Evolutionary conservation across 176 grass and related monocot genomes (phyloP), one percentile per base, ranked within the genome.

Genomic region (Avena atlantica): DNA sequence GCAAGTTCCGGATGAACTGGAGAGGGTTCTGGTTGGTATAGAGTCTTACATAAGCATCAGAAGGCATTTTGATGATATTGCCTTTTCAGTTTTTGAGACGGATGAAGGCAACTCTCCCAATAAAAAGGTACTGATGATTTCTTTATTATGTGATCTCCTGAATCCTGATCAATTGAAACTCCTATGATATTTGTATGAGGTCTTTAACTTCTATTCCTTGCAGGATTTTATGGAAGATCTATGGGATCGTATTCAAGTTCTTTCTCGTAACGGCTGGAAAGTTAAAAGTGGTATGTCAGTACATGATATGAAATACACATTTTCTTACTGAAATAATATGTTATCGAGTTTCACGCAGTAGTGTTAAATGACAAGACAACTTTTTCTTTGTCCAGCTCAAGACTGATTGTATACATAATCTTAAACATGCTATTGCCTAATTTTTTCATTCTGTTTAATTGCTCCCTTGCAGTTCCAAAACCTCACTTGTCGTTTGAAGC

Each of bases 201-300:
- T 69, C 55, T 77, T 27, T 68, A 81, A 73, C 60, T 61, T 74
- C 23, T 86, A 73, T 29, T 74, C 71, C 57, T 85, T 68, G 79
- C 82, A 98, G 96, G 96, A 98, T 94, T 98, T 95, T 74, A 74
- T 98, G 27, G 96, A 98, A 96, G 96, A 98, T 92, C 82, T 98
- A 64, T 98, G 96, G 93, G 93, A 96, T 59, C 89, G 82, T 34
- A 87, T 98, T 80, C 91, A 98, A 89, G 59, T 85, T 89, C 96
- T 96, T 94, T 94, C 93, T 2, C 81, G 56, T 29, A 98, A 85
- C 74, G 96, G 93, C 78, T 98, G 96, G 96, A 96, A 92, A 67
- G 89, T 95, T 90, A 91, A 94, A 91, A 98, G 96, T 86, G 96
- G 96, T 98, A 94, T 82, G 91, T 40, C 37, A 75, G 90, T 92